Evolutionary conservation across 2,329 filamentous ascomycete genomes (phyloP), one percentile per base, ranked within the genome.

Genomic region (Colletotrichum horii): DNA sequence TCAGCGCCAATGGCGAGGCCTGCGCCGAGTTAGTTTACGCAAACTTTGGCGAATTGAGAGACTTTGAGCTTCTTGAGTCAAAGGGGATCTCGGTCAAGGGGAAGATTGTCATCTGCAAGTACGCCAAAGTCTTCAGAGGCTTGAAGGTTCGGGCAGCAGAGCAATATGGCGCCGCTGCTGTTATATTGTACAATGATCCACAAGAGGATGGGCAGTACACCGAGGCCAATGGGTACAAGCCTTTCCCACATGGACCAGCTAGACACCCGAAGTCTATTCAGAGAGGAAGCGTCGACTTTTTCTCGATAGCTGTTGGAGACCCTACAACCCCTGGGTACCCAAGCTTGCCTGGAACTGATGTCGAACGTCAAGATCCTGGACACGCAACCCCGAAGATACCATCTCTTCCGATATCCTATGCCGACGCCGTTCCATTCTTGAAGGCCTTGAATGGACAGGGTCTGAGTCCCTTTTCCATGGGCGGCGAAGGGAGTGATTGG

Each of bases 291-390:
- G 89, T 91, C n/a, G 90, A 94, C 80, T 94, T 92, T 79, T 82
- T 94, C 67, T 91, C 90, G 24, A 75, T 80, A 19, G 75, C 76
- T 16, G 85, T 79, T 82, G 88, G 89, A 79, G 82, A 95, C 80
- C 93, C 93, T 68, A 95, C 93, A 0, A 95, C 94, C 0, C 92
- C 93, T 30, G 93, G 94, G 15, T 95, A 94, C 81, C 91, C 94
- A 14, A 94, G 93, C 0, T 92, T 93, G 79, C 93, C 93, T 19
- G 93, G 92, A 9, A 55, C 26, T 8, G 73, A 43, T n/a, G 91
- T 87, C 32, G 90, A 91, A 61, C 90, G 94, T 32, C 84, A 90
- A 78, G 88, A 92, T 71, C 89, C 90, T 26, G 55, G 55, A 58
- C 16, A 58, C 26, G 55, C 55, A 2, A 58, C 55, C 0, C 55